Evolutionary conservation across 2,329 filamentous ascomycete species (phyloP), one percentile per base, ranked within the genome.

Genomic region (Neopestalotiopsis clavispora): DNA sequence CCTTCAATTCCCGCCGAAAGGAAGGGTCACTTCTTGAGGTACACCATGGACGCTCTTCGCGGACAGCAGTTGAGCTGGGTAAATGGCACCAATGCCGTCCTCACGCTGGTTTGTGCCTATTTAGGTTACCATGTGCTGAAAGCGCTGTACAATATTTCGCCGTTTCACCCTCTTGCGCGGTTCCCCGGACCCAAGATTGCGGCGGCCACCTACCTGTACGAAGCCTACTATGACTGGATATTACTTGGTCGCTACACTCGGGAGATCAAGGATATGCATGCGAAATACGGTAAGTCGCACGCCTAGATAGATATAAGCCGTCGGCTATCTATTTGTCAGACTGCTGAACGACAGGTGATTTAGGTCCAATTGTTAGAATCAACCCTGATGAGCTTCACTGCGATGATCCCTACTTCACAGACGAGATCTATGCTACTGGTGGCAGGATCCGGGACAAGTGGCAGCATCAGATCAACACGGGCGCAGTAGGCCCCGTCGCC

Each of bases 361-460:
- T 30, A 79, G 76, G 77, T 4, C 79, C 76, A 4, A 78, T 80
- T 28, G 73, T 80, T 3, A 72, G 77, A 1, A 74, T 79, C 63
- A 80, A 78, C 64, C 75, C 78, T 4, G 57, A 74, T 12, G 75
- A 79, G 49, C 60, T 80, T 2, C 76, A 76, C 57, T 74, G 78
- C 57, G 65, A 74, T 30, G 78, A 81, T 38, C 72, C 74, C 12
- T 72, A 73, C 4, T 77, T 75, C 69, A 75, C 76, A 49, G 73
- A 77, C 42, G 65, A 71, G 3, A 66, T 80, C 4, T 79, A 77
- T 61, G 71, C 69, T 1, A 67, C 34, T 34, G 72, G 77, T 4
- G 75, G 71, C 62, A 71, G 74, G 58, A 75, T 74, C 13, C 74
- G 80, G 60, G 73, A 81, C 45, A 80, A 81, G 71, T 64, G 45